Evolutionary conservation across 768 basidiomycete genomes (phyloP).

Genomic region (Pleurotus sapidus): DNA sequence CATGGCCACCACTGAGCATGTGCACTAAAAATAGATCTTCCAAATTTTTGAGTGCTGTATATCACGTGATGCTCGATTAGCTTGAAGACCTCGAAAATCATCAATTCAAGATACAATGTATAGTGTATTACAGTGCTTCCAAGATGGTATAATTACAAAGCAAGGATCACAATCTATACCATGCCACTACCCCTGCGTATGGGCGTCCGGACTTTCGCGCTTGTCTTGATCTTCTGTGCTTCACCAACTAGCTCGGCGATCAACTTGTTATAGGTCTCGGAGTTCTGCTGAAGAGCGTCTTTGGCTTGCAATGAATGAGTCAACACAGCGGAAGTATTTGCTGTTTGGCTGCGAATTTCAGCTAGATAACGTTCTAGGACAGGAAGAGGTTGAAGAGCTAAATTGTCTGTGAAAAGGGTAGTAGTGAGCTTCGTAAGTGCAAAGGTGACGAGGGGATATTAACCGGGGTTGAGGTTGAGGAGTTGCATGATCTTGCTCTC

Average conservation of each 20-base stretch:
- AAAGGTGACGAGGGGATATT: not conserved
- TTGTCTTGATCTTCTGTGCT: conserved; percentile 79
- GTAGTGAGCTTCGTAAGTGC: not conserved
- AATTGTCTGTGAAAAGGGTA: conserved; percentile 45
- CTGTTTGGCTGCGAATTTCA: conserved; percentile 70
- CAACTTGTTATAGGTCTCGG: conserved; percentile 85
- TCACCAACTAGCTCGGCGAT: conserved; percentile 93
- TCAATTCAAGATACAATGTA: not conserved
- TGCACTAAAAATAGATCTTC: not conserved
- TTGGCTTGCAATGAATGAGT: conserved; percentile 81
- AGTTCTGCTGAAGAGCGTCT: conserved; percentile 82
- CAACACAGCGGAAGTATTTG: conserved; percentile 69
- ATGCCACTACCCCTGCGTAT: conserved; percentile 46
- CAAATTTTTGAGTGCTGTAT: not conserved
- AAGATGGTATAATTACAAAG: not conserved
- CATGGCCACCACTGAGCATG: conserved; percentile 41
- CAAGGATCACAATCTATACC: not conserved
- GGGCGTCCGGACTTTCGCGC: conserved; percentile 44
- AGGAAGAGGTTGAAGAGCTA: conserved; percentile 68
- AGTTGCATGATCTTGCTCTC: conserved; percentile 60
- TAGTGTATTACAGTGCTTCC: not conserved
- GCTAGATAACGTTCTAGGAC: conserved; percentile 64
- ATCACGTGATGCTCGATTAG: not conserved
- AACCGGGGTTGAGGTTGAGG: conserved; percentile 67
- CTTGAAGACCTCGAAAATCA: not conserved